Evolutionary conservation across 2,329 filamentous ascomycete genomes (phyloP).

Genomic region (Alternaria longipes): DNA sequence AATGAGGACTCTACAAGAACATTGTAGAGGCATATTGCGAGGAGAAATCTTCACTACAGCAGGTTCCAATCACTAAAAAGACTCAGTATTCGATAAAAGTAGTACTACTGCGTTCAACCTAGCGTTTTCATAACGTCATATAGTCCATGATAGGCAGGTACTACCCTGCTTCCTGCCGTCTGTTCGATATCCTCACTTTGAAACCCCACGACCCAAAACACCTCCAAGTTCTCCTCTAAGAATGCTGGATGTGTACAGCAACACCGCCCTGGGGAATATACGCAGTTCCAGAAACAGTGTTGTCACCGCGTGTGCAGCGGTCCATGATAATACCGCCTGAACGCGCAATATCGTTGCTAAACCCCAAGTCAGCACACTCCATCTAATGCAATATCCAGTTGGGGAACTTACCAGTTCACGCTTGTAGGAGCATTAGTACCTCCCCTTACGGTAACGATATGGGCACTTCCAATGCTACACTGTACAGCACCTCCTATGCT

Average conservation of each 20-base stretch:
- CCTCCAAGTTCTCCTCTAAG: not conserved
- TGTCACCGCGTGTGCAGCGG: conserved; percentile 12
- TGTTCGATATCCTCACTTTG: too few species aligned
- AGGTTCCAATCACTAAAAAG: not conserved
- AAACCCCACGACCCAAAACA: not conserved
- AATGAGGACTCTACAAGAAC: not conserved
- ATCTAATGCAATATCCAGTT: accelerated
- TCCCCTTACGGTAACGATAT: conserved; percentile 10
- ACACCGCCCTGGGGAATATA: conserved; percentile 9
- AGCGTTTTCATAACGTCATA: not conserved
- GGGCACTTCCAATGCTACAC: not conserved
- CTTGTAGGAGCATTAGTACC: not conserved
- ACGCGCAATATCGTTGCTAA: conserved; percentile 11
- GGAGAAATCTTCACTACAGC: not conserved
- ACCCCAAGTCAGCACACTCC: not conserved
- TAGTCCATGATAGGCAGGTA: not conserved
- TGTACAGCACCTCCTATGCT: not conserved
- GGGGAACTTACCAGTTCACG: conserved; percentile 7
- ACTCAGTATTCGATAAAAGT: not conserved
- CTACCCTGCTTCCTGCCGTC: not conserved
- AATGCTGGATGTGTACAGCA: conserved; percentile 6
- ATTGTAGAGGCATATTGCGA: not conserved
- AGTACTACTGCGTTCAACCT: not conserved
- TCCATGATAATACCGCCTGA: conserved; percentile 17
- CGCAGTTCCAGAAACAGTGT: conserved; percentile 12